Evolutionary conservation across 2,329 filamentous ascomycete genomes (phyloP), one percentile per base, ranked within the genome.

Genomic region (Aspergillus texensis): DNA sequence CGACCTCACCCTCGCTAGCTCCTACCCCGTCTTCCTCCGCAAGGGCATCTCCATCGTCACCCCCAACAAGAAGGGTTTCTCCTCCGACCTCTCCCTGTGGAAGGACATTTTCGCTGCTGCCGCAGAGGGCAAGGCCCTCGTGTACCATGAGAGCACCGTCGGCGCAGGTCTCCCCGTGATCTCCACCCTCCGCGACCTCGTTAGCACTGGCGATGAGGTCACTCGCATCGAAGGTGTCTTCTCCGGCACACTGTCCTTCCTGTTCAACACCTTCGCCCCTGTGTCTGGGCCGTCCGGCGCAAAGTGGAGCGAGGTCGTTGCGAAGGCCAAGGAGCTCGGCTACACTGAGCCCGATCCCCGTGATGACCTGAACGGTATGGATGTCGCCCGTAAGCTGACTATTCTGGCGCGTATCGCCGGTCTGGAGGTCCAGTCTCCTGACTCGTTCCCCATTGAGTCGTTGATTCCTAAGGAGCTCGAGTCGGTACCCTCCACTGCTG

Each of bases 11-110:
- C 85, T 99, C 34, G 95, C 94, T 56, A 87, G 91, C 65, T 81
- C 87, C 34, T 99, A 99, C 79, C 94, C 95, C 1, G 78, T 86
- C 54, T 92, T 96, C 78, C 83, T 99, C 65, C 85, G 87, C 72
- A 87, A 88, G 67, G 94, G 94, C 14, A 89, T 99, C 78, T 94
- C 89, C 79, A 88, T 99, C 71, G 92, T 98, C 32, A 99, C 95
- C 0, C 94, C 95, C 50, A 99, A 98, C 85, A 99, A 99, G 84
- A 99, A 99, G 81, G 94, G 91, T 16, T 99, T 99, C 81, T 96
- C 93, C 0, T 89, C 91, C 62, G 88, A 87, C 53, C 89, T 92
- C 72, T 84, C 88, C 70, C 83, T 97, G 61, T 99, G 94, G 94
- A 86, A 92, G 73, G 88, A 91, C 67, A 97, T 99, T 75, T 96